phyloP scores from a whole-genome alignment of 164 flowering plant genomes.

The Piper betle region DNA sequence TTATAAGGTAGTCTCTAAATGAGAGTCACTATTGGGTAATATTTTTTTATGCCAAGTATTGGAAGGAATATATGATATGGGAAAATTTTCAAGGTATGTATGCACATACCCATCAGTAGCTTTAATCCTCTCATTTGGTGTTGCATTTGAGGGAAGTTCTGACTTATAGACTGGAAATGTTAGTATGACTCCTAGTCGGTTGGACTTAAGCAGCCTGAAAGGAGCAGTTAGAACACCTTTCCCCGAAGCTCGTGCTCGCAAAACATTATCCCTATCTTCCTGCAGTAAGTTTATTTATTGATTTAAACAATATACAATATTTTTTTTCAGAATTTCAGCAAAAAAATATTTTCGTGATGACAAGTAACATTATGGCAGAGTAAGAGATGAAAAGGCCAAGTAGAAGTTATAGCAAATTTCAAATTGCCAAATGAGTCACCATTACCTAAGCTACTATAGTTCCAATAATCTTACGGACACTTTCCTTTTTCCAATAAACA shows the following conservation, averaged over 20 bases:
- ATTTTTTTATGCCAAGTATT: too few species aligned
- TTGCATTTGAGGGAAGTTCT: constrained; percentile 71
- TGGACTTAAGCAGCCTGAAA: constrained; percentile 66
- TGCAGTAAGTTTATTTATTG: constrained; percentile 14
- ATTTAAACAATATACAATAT: too few species aligned
- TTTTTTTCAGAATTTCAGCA: neutral
- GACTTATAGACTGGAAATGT: constrained; percentile 85
- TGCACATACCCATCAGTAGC: constrained; percentile 81
- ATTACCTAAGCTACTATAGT: neutral
- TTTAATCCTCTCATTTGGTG: constrained; percentile 63
- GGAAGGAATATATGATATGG: too few species aligned
- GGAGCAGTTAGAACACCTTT: constrained; percentile 94
- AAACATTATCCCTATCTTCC: constrained; percentile 91
- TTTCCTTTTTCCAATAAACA: too few species aligned
- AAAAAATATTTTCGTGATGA: neutral
- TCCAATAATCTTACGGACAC: too few species aligned
- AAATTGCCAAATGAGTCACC: too few species aligned
- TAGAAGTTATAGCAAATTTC: too few species aligned
- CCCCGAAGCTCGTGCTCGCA: constrained; percentile 82
- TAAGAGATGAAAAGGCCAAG: too few species aligned
- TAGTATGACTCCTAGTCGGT: constrained; percentile 82
- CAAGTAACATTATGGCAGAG: too few species aligned
- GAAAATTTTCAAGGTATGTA: neutral
- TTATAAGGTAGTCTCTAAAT: too few species aligned
- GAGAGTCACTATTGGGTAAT: too few species aligned